Evolutionary conservation across 345 rosid species (phyloP), one percentile per base, ranked within the genome.

Genomic region (Brassica cretica): DNA sequence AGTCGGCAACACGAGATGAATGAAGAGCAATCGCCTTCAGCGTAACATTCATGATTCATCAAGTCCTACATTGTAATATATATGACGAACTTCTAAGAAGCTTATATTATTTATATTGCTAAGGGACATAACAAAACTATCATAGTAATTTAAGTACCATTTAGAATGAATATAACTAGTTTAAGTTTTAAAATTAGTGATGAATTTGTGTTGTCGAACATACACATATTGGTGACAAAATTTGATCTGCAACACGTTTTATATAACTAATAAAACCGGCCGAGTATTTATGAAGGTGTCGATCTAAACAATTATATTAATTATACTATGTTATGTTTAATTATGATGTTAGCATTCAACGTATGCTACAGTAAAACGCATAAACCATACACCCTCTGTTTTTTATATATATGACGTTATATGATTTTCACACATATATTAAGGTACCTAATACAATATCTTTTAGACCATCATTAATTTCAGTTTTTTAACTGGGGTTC

Each of bases 1-100:
- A 69, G 74, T 76, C 74, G 80, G 80, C 70, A 76, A 76, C 69
- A 64, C 74, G 64, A 21, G 44, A 69, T 69, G 30, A 2, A 61
- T 69, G 80, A 69, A 61, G 63, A 61, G 29, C 64, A 30, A 76
- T 69, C 74, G 53, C 39, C 80, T 32, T 69, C 79, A 69, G 63
- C 19, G 53, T 60, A 55, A 69, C 53, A 68, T 27, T 5, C 67
- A 67, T 75, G 37, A 68, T 27, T 5, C 67, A 67, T 75, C 32
- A 67, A 29, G 33, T 67, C 73, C 49, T 58, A 66, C 8, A 29
- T 10, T 65, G 53, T 73, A 29, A 63, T 73, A 71, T 6, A 16
- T 49, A 71, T 0, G n/a, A 24, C 39, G 41, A 9, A 24, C n/a
- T 14, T 14, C 9, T 56, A 15, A 37, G 27, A 53, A n/a, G 27